Evolutionary conservation across 768 basidiomycete genomes (phyloP), one percentile per base, ranked within the genome.

Genomic region (Rubroboletus pulcherrimus): DNA sequence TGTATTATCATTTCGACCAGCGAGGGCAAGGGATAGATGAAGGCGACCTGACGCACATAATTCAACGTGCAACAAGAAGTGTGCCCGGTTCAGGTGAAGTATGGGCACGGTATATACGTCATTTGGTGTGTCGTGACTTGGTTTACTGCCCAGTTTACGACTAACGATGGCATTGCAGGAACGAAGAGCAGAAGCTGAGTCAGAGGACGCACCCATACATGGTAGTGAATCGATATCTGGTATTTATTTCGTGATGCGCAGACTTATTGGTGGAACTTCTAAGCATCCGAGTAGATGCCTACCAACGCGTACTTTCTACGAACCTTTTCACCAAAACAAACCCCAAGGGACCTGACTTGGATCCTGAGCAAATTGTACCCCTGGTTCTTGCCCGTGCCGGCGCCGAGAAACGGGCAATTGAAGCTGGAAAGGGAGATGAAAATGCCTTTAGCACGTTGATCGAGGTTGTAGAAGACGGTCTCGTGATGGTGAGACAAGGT

Each of bases 81-180:
- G 83, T 85, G 0, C 90, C 91, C 39, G 80, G 77, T 17, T 89
- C 81, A 34, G 91, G 91, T 19, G 87, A 89, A 63, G 73, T 91
- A 15, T 90, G 88, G 86, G 85, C 89, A 6, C 77, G 84, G 40
- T 90, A 89, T 66, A 83, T 93, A 12, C 83, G 88, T 38, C 80
- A 81, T 59, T 63, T 89, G 71, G 91, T 89, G 52, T 58, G 80
- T 64, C 29, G n/a, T 9, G 42, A 19, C 15, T 35, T 40, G 15
- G 17, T 26, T 6, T 14, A 19, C 43, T 17, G 17, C 15, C 38
- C 33, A 5, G 1, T 38, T 52, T n/a, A 19, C 7, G 26, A 5
- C 54, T 50, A 6, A 65, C 19, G 1, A 5, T 38, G 10, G 11
- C 6, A n/a, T 30, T 21, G 5, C 42, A 71, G 69, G 69, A 71